These are phyloP conservation scores for Trypanosoma theileri DNA, from an alignment of 208 protist genomes.

Conservation along the genomic window DNA sequence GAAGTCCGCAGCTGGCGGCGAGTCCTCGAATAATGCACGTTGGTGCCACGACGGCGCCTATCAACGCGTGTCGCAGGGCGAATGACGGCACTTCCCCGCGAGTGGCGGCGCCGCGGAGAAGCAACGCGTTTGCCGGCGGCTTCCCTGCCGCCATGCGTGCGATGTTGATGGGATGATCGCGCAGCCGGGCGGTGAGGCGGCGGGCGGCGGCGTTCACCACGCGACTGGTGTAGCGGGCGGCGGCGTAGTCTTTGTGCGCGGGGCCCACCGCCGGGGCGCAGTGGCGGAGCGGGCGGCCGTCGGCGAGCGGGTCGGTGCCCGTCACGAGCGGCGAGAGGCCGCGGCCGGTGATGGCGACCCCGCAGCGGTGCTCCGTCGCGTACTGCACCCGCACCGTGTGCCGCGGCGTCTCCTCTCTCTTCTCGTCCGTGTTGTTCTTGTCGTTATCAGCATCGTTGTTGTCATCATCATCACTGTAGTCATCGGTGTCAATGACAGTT, in stretches of 20 bases:
- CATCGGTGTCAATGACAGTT: neutral
- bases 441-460: too few relatives aligned
- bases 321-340: constrained; percentile 61
- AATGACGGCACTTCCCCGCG: constrained; percentile 71
- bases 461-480: too few relatives aligned
- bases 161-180: constrained; percentile 57
- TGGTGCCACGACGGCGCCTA: constrained; percentile 58
- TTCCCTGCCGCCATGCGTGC: constrained; percentile 35
- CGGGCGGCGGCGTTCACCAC: constrained; percentile 64
- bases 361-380: constrained; percentile 77
- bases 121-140: constrained; percentile 52
- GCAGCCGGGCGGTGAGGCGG: constrained; percentile 37
- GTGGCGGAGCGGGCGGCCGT: constrained; percentile 39
- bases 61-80: constrained; percentile 48
- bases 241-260: constrained; percentile 46
- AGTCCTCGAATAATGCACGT: constrained; percentile 78
- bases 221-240: constrained; percentile 58
- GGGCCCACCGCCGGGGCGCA: constrained; percentile 48
- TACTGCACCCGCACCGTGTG: constrained; percentile 61
- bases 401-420: neutral
- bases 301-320: constrained; percentile 66
- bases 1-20: constrained; percentile 58
- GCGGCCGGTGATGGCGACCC: constrained; percentile 60
- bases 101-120: constrained; percentile 66
- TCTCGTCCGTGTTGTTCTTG: constrained; percentile 37